A percentile compares a stretch with the other conserved stretches of the same genome.
phyloP scores from a whole-genome alignment of 179 eudicot species.

The Monotropa hypopitys region DNA sequence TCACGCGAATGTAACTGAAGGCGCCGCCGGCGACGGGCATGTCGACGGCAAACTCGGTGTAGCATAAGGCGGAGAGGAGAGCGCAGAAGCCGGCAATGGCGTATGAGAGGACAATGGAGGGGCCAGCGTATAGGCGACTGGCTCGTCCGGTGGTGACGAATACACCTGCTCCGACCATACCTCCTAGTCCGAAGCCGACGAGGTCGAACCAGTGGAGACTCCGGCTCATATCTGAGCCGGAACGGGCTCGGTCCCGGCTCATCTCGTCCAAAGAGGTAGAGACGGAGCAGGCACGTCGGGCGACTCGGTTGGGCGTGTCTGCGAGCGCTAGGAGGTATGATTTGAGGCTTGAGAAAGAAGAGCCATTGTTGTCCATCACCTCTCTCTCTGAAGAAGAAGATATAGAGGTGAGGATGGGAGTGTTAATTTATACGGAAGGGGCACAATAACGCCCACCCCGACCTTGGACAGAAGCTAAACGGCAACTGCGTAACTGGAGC shows the following conservation, averaged over 20 bases:
- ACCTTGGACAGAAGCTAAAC: neutral
- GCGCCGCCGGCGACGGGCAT: constrained; percentile 97
- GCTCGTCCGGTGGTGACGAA: constrained; percentile 88
- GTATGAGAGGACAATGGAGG: constrained; percentile 68
- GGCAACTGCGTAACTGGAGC: neutral
- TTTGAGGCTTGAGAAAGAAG: constrained; percentile 52
- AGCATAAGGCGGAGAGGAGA: constrained; percentile 82
- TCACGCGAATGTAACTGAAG: constrained; percentile 78
- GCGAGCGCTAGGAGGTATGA: constrained; percentile 49
- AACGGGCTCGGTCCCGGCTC: constrained; percentile 34
- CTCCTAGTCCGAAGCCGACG: constrained; percentile 70
- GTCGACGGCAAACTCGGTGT: constrained; percentile 93
- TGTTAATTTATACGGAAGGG: neutral
- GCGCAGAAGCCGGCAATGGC: constrained; percentile 94
- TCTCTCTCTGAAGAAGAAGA: neutral
- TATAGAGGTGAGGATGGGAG: neutral
- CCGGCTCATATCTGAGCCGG: constrained; percentile 41
- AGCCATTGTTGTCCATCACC: constrained; percentile 11
- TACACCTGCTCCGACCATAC: constrained; percentile 94
- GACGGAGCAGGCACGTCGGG: constrained; percentile 47
- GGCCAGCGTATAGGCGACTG: constrained; percentile 43
- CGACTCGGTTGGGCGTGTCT: constrained; percentile 47
- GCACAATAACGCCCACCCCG: neutral
- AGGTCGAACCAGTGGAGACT: constrained; percentile 78
- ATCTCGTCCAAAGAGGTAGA: constrained; percentile 57